Base-by-base conservation (phyloP, 805 yeast species). In the Starmera dryadoides region DNA sequence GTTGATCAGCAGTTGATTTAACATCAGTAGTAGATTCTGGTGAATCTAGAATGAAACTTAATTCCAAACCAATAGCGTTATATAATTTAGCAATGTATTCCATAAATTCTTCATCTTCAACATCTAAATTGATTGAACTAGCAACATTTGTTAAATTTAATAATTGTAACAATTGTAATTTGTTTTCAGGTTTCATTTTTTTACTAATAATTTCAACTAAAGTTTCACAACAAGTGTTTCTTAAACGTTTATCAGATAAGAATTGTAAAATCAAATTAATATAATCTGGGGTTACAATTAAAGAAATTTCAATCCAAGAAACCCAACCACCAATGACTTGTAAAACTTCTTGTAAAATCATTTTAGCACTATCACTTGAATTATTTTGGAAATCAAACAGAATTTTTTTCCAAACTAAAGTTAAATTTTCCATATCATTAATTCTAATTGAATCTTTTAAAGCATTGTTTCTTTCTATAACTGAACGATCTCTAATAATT, bases 381-480 rank as follows among this genome's bases (percentile, higher is more conserved):
- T 53, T 39, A 37, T 54, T 49, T 35, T 64, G 55, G 41, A 54
- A 64, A 51, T 58, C 62, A 11, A 55, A 53, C 42, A 85, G 61
- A 17, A 81, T 71, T 35, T 70, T 65, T 50, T 73, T 72, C 96
- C 96, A 88, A 14, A 79, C 66, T 2, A 62, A 57, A 0, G 87
- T 74, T 50, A 91, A 62, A 9, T 64, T 58, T 17, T 68, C 64
- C 80, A 91, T 81, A 57, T 88, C 97, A 37, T 77, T 71, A 11
- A 70, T 69, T 59, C 99, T 74, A 48, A 93, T 81, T 20, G 75
- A 68, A 60, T 93, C 99, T 56, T 93, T 93, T 44, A 93, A 67
- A 33, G 66, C 61, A 48, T 74, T 81, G 58, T 84, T 86, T 51
- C 86, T 75, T 34, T 79, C 80, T 34, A 74, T 75, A 14, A 71